Evolutionary conservation across 345 rosid genomes (phyloP), one percentile per base, ranked within the genome.

Genomic region (Rhodomyrtus tomentosa): DNA sequence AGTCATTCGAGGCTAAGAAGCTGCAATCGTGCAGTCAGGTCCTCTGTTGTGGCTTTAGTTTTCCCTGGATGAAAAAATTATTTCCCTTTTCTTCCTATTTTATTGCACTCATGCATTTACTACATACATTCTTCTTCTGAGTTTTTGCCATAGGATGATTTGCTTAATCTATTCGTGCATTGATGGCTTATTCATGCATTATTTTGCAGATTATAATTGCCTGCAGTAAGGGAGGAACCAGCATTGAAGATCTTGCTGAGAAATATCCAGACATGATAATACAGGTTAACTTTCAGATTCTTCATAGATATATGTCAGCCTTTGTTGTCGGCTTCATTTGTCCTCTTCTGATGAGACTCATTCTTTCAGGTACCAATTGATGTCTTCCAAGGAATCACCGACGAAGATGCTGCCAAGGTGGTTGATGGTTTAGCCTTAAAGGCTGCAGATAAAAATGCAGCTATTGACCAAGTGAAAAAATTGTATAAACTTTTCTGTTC

Each of bases 211-310:
- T 98, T 82, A 98, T 98, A 76, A 98, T 98, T 87, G 95, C 98
- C 81, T 98, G 99, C 86, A 95, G 93, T 73, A 95, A 96, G 87
- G 99, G 99, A 81, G 99, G 99, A 86, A 98, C 99, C 91, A 96
- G 99, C 90, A 98, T 98, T 88, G 99, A 98, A 90, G 99, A 98
- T 88, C 99, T 98, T 82, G 99, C 99, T 22, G 99, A 96, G 90
- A 98, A 98, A 87, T 98, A 92, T 88, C 99, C 99, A 58, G 94
- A 96, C 88, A 94, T 98, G 98, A 96, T 98, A 84, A 92, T 95
- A 74, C 95, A 96, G 99, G 99, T 98, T 85, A 73, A 82, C 51
- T 52, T 27, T 73, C 81, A 29, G 14, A 10, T 50, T 55, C 15
- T 56, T 15, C 42, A 25, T 76, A 56, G 49, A 32, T 86, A 27